Evolutionary conservation across 2,329 filamentous ascomycete genomes (phyloP).

Genomic region (Calcarisporium arbuscula): DNA sequence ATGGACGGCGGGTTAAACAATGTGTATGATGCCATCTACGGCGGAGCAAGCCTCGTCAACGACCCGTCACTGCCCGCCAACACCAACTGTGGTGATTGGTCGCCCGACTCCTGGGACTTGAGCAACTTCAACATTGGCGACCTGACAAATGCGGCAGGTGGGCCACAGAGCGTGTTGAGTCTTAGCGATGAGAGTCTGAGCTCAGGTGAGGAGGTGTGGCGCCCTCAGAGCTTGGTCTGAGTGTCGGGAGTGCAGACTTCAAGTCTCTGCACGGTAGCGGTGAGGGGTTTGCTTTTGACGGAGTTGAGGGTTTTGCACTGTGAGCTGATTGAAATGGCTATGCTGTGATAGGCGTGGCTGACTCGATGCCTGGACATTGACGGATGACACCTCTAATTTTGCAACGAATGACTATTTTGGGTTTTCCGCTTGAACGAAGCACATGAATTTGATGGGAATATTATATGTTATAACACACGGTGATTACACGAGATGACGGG

Average conservation of each 20-base stretch:
- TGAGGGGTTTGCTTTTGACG: constrained; percentile 7
- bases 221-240: constrained; percentile 38
- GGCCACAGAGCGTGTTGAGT: constrained; percentile 48
- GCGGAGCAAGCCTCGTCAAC: constrained; percentile 49
- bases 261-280: too few relatives aligned
- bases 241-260: constrained; percentile 30
- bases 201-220: constrained; percentile 46
- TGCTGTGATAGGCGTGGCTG: too few relatives aligned
- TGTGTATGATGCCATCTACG: constrained; percentile 79
- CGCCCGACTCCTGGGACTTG: constrained; percentile 52
- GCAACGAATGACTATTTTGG: too few relatives aligned
- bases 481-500: too few relatives aligned
- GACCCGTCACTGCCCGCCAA: constrained; percentile 38
- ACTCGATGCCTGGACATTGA: too few relatives aligned
- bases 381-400: too few relatives aligned
- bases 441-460: too few relatives aligned
- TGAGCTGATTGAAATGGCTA: too few relatives aligned
- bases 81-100: constrained; percentile 40
- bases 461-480: too few relatives aligned
- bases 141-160: constrained; percentile 32
- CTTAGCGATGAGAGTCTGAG: constrained; percentile 53
- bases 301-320: constrained; percentile 9
- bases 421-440: too few relatives aligned
- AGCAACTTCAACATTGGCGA: constrained; percentile 44
- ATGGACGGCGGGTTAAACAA: constrained; percentile 76